These are phyloP conservation scores for Babesia sp. DNA, from an alignment of 169 alveolate genomes.

Conservation along the genomic window DNA sequence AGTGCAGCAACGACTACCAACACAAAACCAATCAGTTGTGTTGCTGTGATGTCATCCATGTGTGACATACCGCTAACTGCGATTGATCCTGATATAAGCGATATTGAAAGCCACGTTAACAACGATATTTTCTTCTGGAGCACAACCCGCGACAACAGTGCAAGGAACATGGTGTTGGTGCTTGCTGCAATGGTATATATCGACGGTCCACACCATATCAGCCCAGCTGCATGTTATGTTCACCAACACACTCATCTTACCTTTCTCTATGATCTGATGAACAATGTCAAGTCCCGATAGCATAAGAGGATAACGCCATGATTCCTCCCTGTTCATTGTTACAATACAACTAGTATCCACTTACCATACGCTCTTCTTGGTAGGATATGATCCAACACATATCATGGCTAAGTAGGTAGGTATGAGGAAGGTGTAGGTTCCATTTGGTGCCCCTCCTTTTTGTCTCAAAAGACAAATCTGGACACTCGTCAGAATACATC, in stretches of 20 bases:
- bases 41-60: constrained; percentile 29
- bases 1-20: constrained; percentile 54
- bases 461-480: constrained; percentile 48
- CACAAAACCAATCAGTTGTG: constrained; percentile 46
- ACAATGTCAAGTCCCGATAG: constrained; percentile 53
- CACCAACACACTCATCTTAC: neutral
- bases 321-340: constrained; percentile 52
- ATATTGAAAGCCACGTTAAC: constrained; percentile 46
- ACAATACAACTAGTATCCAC: too few relatives aligned
- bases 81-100: constrained; percentile 56
- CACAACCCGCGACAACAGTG: constrained; percentile 38
- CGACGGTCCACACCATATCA: constrained; percentile 65
- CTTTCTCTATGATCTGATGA: constrained; percentile 67
- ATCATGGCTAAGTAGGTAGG: constrained; percentile 69
- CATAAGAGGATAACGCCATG: constrained; percentile 56
- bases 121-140: constrained; percentile 33
- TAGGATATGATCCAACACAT: constrained; percentile 65
- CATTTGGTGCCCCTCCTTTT: constrained; percentile 66
- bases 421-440: constrained; percentile 62
- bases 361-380: constrained; percentile 56
- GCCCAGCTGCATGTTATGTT: constrained; percentile 40
- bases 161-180: constrained; percentile 66
- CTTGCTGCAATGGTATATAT: constrained; percentile 65
- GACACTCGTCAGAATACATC: too few relatives aligned
- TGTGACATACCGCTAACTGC: constrained; percentile 56